A percentile compares a stretch with the other conserved stretches of the same genome.
These are phyloP conservation scores for Penicillium nucicola DNA, from an alignment of 495 filamentous ascomycete genomes.

Conservation along the genomic window DNA sequence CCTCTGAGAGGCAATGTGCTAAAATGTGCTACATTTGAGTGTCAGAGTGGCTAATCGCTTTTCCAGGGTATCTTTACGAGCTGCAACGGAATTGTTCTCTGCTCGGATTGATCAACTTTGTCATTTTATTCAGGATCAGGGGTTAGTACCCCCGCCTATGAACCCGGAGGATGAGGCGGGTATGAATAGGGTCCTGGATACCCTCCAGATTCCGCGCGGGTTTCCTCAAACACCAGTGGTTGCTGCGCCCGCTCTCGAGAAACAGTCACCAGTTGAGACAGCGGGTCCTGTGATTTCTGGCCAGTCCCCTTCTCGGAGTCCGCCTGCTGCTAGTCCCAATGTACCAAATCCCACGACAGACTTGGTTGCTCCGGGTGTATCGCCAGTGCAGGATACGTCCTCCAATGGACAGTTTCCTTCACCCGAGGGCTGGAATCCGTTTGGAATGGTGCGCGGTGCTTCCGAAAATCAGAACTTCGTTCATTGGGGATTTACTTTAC, in stretches of 20 bases:
- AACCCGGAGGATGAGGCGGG: constrained; percentile 43
- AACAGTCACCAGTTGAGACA: not conserved
- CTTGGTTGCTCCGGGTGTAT: constrained; percentile 2
- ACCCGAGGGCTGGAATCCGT: constrained; percentile 19
- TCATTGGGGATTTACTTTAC: constrained; percentile 40
- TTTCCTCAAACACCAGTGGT: constrained; percentile 8
- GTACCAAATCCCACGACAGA: constrained; percentile 10
- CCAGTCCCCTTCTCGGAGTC: constrained; percentile 17
- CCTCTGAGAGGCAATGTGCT: not conserved
- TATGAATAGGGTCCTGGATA: constrained; percentile 44
- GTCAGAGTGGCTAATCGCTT: constrained; percentile 3
- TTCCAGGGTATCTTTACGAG: constrained; percentile 44
- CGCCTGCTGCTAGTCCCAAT: constrained; percentile 10
- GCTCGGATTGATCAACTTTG: constrained; percentile 44
- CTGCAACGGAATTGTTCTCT: constrained; percentile 47
- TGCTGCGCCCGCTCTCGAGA: not conserved
- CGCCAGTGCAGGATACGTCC: constrained; percentile 12
- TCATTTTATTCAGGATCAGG: constrained; percentile 45
- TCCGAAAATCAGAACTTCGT: constrained; percentile 26
- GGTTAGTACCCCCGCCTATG: constrained; percentile 40
- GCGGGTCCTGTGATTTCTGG: not conserved
- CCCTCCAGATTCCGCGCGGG: constrained; percentile 40
- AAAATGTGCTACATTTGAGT: not conserved
- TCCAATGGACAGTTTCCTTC: constrained; percentile 15
- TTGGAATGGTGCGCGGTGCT: constrained; percentile 20